Percentiles rank a stretch among this genome's conserved stretches.
Conservation (phyloP, 2,329 filamentous ascomycete species). For the Ascochyta koolunga region DNA sequence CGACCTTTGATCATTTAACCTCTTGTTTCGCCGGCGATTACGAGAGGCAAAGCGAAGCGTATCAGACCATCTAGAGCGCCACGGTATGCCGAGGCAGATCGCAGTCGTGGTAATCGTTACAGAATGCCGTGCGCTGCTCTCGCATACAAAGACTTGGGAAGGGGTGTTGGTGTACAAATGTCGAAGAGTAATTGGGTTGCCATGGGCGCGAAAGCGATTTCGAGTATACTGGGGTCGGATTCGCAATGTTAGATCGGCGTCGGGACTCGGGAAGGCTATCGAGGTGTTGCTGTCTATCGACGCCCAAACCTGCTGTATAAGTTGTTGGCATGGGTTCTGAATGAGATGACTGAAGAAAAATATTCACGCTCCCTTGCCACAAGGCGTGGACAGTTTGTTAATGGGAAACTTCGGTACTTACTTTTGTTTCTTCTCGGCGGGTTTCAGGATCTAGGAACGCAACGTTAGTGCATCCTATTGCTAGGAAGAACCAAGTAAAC, state of each 20-base stretch:
- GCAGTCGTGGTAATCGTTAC: slow-evolving; percentile 19
- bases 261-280: slow-evolving; percentile 42
- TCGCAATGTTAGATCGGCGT: slow-evolving; percentile 40
- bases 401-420: slow-evolving; percentile 82
- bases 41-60: slow-evolving; percentile 26
- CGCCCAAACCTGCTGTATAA: slow-evolving; percentile 90
- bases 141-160: slow-evolving; percentile 27
- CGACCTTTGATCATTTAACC: slow-evolving; percentile 21
- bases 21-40: slow-evolving; percentile 34
- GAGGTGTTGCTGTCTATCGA: slow-evolving; percentile 66
- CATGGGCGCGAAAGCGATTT: slow-evolving; percentile 43
- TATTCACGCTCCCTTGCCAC: slow-evolving; percentile 68
- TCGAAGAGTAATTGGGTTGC: slow-evolving; percentile 37
- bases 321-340: slow-evolving; percentile 54
- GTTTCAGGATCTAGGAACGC: slow-evolving; percentile 83
- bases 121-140: slow-evolving; percentile 25
- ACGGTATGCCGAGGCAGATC: slow-evolving; percentile 12
- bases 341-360: not conserved
- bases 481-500: slow-evolving; percentile 18
- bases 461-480: slow-evolving; percentile 24
- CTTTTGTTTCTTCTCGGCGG: slow-evolving; percentile 99
- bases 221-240: slow-evolving; percentile 34
- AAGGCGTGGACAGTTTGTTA: slow-evolving; percentile 72
- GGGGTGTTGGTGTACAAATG: slow-evolving; percentile 37
- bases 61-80: slow-evolving; percentile 19